Base-by-base conservation (phyloP, 768 basidiomycete species). In the Hebeloma cylindrosporum region DNA sequence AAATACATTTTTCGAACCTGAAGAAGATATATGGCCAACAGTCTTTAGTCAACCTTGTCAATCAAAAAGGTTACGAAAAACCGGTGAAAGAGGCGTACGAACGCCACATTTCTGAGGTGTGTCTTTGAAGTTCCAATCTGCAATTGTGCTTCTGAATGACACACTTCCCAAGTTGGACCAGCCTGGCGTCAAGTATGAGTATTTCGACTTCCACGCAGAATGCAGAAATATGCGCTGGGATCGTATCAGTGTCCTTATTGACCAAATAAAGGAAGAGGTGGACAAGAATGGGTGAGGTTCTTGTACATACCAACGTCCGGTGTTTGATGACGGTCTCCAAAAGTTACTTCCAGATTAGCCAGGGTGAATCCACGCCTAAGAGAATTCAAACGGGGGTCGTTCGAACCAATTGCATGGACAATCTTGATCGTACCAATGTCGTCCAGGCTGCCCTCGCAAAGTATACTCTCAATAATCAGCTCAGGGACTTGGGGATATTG, bases 381-480 rank as follows among this genome's bases (percentile, higher is more conserved):
- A 73, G 69, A 45, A 65, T 75, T 26, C 96, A 99, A 60, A 72
- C 60, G 16, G 93, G 93, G 14, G 75, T 80, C 35, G 81, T 96
- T 31, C 80, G 96, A 33, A 94, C 93, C 6, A 99, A 98, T 62
- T 98, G 96, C 66, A 96, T 96, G 96, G 95, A 97, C 63, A 88
- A 85, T 57, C 71, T 97, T 47, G 96, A 99, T 61, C 80, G 96
- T 38, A 99, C 96, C 34, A 98, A 98, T 63, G 95, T 99, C 31
- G 88, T 93, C 4, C 96, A 99, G 63, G 86, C 90, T 13, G 80
- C 94, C 9, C 65, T 98, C 37, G 96, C 88, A 11, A 92, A 88
- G 63, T 88, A 84, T 79, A 84, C 79, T 1, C 72, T 98, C 33
- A 85, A 82, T 48, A 69, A 74, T 39, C 95, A 98, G 59, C 74